Percentiles rank a stretch among this genome's conserved stretches.
Evolutionary conservation across 2,329 filamentous ascomycete genomes (phyloP).

Genomic region (Aulographum hederae): DNA sequence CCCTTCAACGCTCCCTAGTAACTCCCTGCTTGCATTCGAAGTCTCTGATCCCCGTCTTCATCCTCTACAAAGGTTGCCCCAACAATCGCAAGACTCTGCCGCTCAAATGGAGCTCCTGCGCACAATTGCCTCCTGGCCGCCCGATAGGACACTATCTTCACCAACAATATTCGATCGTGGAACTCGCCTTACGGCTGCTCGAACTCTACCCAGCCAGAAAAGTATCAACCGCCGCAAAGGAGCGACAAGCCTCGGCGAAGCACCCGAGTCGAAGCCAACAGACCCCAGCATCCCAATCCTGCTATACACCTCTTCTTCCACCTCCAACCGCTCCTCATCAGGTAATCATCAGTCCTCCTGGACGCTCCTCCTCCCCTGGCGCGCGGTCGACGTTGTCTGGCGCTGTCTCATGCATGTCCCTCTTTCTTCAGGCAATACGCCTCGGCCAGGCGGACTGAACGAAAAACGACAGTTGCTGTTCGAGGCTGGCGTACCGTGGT

Average conservation of each 20-base stretch:
- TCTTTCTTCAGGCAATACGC: slow-evolving; percentile 60
- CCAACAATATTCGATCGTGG: slow-evolving; percentile 50
- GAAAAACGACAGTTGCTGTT: slow-evolving; percentile 68
- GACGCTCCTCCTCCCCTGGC: slow-evolving; percentile 80
- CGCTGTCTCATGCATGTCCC: slow-evolving; percentile 69
- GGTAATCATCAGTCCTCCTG: slow-evolving; percentile 52
- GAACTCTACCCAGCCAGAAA: slow-evolving; percentile 55
- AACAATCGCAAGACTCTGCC: slow-evolving; percentile 6
- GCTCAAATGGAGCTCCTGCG: slow-evolving; percentile 31
- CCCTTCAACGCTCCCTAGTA: slow-evolving; percentile 48
- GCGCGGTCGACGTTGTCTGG: slow-evolving; percentile 74
- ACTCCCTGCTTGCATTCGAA: slow-evolving; percentile 54
- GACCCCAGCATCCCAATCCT: slow-evolving; percentile 69
- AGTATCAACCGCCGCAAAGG: slow-evolving; percentile 61
- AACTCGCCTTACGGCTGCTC: slow-evolving; percentile 43
- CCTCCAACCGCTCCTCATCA: slow-evolving; percentile 20
- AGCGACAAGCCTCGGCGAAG: slow-evolving; percentile 41
- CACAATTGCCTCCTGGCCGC: slow-evolving; percentile 47
- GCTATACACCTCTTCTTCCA: slow-evolving; percentile 35
- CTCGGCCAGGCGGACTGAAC: slow-evolving; percentile 63
- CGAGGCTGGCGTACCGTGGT: slow-evolving; percentile 62
- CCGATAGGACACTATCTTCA: slow-evolving; percentile 32
- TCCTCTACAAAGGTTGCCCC: slow-evolving; percentile 47
- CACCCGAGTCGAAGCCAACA: slow-evolving; percentile 34
- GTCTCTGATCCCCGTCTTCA: slow-evolving; percentile 63